Evolutionary conservation across 345 rosid genomes (phyloP), one percentile per base, ranked within the genome.

Genomic region (Murraya koenigii): DNA sequence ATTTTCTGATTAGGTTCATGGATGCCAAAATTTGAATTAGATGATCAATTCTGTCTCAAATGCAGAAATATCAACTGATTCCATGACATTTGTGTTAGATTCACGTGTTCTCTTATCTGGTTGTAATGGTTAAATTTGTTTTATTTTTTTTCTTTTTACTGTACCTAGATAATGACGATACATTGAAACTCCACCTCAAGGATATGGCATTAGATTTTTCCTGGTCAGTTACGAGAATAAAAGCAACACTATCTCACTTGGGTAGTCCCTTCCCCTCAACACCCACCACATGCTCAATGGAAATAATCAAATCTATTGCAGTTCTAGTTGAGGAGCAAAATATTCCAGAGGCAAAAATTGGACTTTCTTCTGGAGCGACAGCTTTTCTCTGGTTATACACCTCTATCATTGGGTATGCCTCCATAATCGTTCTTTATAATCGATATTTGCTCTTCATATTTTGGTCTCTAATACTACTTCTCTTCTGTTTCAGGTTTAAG

Each of bases 381-480:
- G 95, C 98, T 13, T 97, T 97, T 85, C 87, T 97, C 71, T 97
- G 97, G 96, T 74, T 97, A 75, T 94, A 93, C 88, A 85, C 91
- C 77, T 91, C 90, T 55, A 94, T 94, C 81, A 79, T 80, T 74
- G 99, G 99, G 99, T 97, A 87, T 64, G 79, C 64, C 39, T 81
- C 15, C 23, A 9, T 36, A 55, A 22, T 72, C 56, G 17, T 44
- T 62, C 65, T 11, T 22, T 60, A 23, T 55, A 47, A 7, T 39
- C n/a, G 66, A 55, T 6, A 19, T 47, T 81, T 25, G 30, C 22
- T 44, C n/a, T 22, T 66, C 3, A 23, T 66, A 60, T 30, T 73
- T 17, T 28, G 64, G 56, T 76, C 54, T 69, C 80, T 86, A 54
- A 84, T 56, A 1, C 41, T n/a, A 66, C 52, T 68, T 14, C 47